A percentile compares a stretch with the other conserved stretches of the same genome.
Conservation (phyloP, 139 green algal genomes). For the Edaphochlamys debaryana region DNA sequence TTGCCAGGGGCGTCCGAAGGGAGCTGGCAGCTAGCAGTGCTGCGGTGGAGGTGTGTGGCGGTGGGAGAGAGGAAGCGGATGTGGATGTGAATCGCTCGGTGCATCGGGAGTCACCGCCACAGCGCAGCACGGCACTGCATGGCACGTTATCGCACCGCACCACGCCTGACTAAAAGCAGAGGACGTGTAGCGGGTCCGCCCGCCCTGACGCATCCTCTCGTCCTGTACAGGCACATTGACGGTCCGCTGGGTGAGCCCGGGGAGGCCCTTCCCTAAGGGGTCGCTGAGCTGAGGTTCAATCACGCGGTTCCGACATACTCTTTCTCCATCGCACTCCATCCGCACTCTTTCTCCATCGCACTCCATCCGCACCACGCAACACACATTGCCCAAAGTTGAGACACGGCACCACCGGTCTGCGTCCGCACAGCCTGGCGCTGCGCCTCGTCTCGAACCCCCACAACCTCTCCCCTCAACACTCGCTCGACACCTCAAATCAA, state of each 20-base stretch:
- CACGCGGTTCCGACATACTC: slow-evolving; percentile 22
- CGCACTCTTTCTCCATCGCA: neutral
- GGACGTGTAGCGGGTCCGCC: slow-evolving; percentile 31
- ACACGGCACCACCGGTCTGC: no score
- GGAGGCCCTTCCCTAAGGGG: slow-evolving; percentile 18
- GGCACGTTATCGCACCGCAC: no score
- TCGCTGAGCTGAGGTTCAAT: slow-evolving; percentile 51
- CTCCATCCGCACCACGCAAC: neutral
- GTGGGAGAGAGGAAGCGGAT: no score
- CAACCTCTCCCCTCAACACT: neutral
- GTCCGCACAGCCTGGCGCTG: no score
- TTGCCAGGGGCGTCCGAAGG: neutral
- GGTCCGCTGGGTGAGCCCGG: slow-evolving; percentile 40
- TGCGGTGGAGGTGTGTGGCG: no score
- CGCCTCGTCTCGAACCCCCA: neutral
- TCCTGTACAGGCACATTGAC: slow-evolving; percentile 31
- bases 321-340: neutral
- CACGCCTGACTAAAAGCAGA: slow-evolving; percentile 52
- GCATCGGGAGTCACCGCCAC: no score
- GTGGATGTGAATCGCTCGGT: no score
- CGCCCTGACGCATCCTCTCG: slow-evolving; percentile 47
- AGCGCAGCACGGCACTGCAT: no score
- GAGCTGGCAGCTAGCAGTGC: neutral
- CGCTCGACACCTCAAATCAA: neutral
- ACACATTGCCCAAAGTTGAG: neutral